phyloP scores from a whole-genome alignment of 1,284 basidiomycete species.

The Golubevia sp. region DNA sequence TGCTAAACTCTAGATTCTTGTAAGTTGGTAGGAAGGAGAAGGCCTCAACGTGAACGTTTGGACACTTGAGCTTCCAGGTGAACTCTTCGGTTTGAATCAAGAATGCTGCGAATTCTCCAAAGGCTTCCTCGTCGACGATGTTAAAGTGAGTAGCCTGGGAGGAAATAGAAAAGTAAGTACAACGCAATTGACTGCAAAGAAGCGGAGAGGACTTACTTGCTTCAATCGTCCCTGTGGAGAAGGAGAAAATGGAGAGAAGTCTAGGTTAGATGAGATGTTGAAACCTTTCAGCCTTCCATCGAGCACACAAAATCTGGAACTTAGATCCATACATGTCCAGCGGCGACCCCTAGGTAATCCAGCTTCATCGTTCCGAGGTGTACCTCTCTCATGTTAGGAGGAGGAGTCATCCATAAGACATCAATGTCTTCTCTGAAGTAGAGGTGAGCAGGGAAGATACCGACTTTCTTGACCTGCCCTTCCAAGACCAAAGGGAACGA shows the following conservation, averaged over 20 bases:
- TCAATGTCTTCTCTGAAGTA: conserved; percentile 52
- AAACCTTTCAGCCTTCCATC: no score
- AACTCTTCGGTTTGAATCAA: conserved; percentile 49
- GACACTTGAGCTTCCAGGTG: conserved; percentile 55
- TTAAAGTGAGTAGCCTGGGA: conserved; percentile 43
- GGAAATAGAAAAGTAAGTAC: no score
- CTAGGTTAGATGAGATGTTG: no score
- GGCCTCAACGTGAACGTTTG: conserved; percentile 50
- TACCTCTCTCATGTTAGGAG: conserved; percentile 33
- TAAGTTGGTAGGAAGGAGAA: conserved; percentile 55
- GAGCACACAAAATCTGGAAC: no score
- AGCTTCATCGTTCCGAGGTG: conserved; percentile 42
- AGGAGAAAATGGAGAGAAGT: no score
- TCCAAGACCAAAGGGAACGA: conserved; percentile 6
- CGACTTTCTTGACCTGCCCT: conserved; percentile 27
- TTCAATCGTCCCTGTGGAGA: no score
- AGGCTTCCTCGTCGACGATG: conserved; percentile 39
- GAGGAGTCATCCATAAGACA: conserved; percentile 50
- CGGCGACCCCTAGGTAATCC: conserved; percentile 48
- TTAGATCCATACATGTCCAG: conserved; percentile 50
- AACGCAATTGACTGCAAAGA: no score
- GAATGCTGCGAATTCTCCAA: conserved; percentile 48
- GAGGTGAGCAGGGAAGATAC: conserved; percentile 57
- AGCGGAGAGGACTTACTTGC: no score
- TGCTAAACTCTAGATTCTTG: conserved; percentile 47